A percentile compares a stretch with the other conserved stretches of the same genome.
Conservation (phyloP, 2,329 filamentous ascomycete species). For the Diaporthe helianthi region DNA sequence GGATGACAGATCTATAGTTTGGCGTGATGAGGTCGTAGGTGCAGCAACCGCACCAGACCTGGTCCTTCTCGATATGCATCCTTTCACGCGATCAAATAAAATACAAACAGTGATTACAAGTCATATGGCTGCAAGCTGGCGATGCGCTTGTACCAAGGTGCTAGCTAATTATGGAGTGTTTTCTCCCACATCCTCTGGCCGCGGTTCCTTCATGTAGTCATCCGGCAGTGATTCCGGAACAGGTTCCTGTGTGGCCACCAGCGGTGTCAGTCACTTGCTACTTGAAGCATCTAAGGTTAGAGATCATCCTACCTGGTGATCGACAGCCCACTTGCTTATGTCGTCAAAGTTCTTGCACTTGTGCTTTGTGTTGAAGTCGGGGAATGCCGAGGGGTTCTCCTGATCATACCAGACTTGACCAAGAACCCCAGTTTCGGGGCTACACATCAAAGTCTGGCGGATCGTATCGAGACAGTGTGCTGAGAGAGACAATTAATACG, state of each 20-base stretch:
- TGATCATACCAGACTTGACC: slow-evolving; percentile 66
- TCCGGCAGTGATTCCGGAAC: slow-evolving; percentile 1
- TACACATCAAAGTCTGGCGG: slow-evolving; percentile 70
- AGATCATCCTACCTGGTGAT: slow-evolving; percentile 49
- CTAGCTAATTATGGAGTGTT: background rate
- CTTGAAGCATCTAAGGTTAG: background rate
- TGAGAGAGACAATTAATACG: slow-evolving; percentile 36
- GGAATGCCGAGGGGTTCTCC: slow-evolving; percentile 56
- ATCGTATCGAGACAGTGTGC: slow-evolving; percentile 68
- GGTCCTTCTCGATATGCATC: background rate
- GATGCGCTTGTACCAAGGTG: background rate
- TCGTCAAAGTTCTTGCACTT: slow-evolving; percentile 51
- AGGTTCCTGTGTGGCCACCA: background rate
- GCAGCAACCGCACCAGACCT: too few relatives aligned
- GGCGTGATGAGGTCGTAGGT: too few relatives aligned
- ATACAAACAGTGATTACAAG: background rate
- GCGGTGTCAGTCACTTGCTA: background rate
- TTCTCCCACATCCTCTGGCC: background rate
- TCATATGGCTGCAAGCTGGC: background rate
- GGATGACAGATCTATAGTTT: too few relatives aligned
- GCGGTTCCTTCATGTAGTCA: slow-evolving; percentile 22
- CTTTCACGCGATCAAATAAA: too few relatives aligned
- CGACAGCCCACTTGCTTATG: slow-evolving; percentile 56
- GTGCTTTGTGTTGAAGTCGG: slow-evolving; percentile 69
- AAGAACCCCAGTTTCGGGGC: slow-evolving; percentile 64